phyloP scores from a whole-genome alignment of 495 filamentous ascomycete genomes.

The Barbatosphaeria neglecta region DNA sequence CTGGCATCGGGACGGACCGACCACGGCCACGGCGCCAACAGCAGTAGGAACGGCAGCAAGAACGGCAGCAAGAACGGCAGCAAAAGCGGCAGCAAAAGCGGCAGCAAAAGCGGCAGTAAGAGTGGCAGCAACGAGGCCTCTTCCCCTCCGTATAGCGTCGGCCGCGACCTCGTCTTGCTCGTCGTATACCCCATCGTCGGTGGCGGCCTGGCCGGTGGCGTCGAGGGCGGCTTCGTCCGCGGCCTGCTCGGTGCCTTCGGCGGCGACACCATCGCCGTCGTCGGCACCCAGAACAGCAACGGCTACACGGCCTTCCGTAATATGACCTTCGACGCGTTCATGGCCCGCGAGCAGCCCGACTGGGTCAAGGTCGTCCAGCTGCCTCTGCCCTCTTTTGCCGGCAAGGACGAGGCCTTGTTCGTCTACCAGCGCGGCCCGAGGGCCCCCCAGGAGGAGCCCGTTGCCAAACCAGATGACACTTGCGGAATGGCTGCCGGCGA shows the following conservation, averaged over 20 bases:
- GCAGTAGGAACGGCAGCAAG: background rate
- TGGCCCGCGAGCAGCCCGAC: constrained; percentile 29
- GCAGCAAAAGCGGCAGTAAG: no score
- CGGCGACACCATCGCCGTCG: constrained; percentile 47
- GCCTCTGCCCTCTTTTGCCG: constrained; percentile 40
- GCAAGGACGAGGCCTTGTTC: constrained; percentile 45
- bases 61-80: background rate
- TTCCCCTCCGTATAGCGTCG: no score
- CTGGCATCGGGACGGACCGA: background rate
- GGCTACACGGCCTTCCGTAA: constrained; percentile 51
- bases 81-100: constrained; percentile 4
- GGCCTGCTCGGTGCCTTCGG: constrained; percentile 37
- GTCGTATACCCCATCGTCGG: constrained; percentile 52
- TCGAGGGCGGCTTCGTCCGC: constrained; percentile 36
- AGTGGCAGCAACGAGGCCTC: no score
- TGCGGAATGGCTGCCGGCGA: no score
- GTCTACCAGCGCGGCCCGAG: constrained; percentile 28
- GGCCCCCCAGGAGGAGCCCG: constrained; percentile 27
- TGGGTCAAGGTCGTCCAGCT: constrained; percentile 34
- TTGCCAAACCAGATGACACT: no score
- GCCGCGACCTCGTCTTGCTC: constrained; percentile 36
- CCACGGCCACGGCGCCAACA: background rate
- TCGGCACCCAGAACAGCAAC: constrained; percentile 52
- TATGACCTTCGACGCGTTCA: constrained; percentile 43
- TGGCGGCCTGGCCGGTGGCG: constrained; percentile 18